Evolutionary conservation across 176 grass and related monocot genomes (phyloP).

Genomic region (Lolium perenne): DNA sequence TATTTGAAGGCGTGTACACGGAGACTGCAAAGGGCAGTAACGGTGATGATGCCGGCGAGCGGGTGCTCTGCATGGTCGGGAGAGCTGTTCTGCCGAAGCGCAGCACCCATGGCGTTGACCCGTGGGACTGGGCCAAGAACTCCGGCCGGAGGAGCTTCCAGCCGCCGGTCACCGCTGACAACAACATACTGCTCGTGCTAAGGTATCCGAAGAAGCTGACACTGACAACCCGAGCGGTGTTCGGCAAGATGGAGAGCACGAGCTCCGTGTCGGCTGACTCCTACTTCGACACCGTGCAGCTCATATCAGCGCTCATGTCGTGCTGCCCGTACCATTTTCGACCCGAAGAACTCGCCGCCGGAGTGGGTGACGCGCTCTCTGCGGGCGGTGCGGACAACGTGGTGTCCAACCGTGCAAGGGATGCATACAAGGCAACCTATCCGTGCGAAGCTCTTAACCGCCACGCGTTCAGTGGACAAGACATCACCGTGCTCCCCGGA

Average conservation of each 20-base stretch:
- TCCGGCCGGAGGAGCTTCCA: conserved; percentile 27
- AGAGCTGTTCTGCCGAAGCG: conserved; percentile 48
- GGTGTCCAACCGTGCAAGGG: conserved; percentile 21
- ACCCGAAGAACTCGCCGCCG: conserved; percentile 44
- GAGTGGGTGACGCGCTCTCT: conserved; percentile 39
- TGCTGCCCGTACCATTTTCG: conserved; percentile 42
- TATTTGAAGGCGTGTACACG: conserved; percentile 55
- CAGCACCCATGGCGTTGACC: background rate
- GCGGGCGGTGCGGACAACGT: conserved; percentile 10
- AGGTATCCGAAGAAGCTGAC: conserved; percentile 56
- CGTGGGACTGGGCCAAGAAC: conserved; percentile 46
- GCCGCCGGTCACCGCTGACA: conserved; percentile 1
- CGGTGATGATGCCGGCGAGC: conserved; percentile 32
- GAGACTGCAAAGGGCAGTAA: background rate
- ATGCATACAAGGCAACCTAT: conserved; percentile 40
- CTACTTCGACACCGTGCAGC: conserved; percentile 60
- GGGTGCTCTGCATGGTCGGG: conserved; percentile 56
- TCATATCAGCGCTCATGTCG: conserved; percentile 49
- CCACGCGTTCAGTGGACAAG: background rate
- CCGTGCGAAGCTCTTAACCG: conserved; percentile 49
- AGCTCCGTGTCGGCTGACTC: background rate
- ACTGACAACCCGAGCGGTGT: conserved; percentile 53
- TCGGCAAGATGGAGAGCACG: conserved; percentile 50
- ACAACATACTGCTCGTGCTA: conserved; percentile 47
- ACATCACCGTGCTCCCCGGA: conserved; percentile 35